Evolutionary conservation across 306 rosid species (phyloP).

Genomic region (Pterocarpus macrocarpus): DNA sequence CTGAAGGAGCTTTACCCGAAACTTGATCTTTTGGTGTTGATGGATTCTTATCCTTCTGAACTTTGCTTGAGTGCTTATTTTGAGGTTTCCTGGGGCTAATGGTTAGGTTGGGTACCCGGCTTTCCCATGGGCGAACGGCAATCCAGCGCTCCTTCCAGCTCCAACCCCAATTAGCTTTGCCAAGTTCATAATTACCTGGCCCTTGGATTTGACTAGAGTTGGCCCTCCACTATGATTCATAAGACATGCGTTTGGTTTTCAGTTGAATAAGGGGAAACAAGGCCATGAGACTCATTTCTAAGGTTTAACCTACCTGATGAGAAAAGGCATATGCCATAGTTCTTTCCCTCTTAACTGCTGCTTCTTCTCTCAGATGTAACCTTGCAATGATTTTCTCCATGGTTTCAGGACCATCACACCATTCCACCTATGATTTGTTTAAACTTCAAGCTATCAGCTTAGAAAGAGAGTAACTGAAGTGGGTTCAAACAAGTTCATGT

Average conservation of each 20-base stretch:
- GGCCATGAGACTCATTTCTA: conserved; percentile 3
- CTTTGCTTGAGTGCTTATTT: conserved; percentile 55
- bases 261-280: conserved; percentile 12
- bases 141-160: conserved; percentile 94
- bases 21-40: conserved; percentile 51
- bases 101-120: conserved; percentile 54
- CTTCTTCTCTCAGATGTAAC: conserved; percentile 77
- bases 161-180: conserved; percentile 84
- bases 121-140: conserved; percentile 90
- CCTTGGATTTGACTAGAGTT: conserved; percentile 73
- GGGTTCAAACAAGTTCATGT: conserved; percentile 4
- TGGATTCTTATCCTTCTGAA: conserved; percentile 49
- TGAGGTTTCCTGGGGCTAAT: conserved; percentile 60
- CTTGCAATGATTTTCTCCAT: conserved; percentile 71
- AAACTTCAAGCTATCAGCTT: conserved; percentile 32
- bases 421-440: conserved; percentile 63
- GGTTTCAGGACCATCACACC: conserved; percentile 78
- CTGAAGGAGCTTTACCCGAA: conserved; percentile 46
- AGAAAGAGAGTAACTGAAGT: conserved; percentile 23
- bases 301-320: conserved; percentile 72
- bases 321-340: conserved; percentile 86
- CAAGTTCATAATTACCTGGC: conserved; percentile 67
- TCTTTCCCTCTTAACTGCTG: conserved; percentile 79
- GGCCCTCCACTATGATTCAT: conserved; percentile 76
- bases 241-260: conserved; percentile 21